phyloP scores from a whole-genome alignment of 2,329 filamentous ascomycete genomes.

The Alternaria ventricosa region DNA sequence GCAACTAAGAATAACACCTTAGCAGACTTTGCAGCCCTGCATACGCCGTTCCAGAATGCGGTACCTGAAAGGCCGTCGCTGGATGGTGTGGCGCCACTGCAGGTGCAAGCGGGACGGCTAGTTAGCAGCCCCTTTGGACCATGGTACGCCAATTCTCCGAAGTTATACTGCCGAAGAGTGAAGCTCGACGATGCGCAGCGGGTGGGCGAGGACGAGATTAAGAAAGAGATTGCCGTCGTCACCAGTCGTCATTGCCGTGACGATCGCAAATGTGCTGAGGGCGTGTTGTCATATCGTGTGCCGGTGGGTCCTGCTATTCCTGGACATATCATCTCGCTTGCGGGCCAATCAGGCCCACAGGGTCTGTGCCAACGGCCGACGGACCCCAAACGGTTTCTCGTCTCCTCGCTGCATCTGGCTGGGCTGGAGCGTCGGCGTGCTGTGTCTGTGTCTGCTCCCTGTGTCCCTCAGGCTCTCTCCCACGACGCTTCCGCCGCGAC shows the following conservation, averaged over 20 bases:
- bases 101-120: slow-evolving; percentile 9
- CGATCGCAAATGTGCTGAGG: not conserved
- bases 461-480: slow-evolving; percentile 3
- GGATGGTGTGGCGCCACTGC: slow-evolving; percentile 12
- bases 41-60: slow-evolving; percentile 15
- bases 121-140: slow-evolving; percentile 2
- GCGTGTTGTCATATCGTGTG: not conserved
- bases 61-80: not conserved
- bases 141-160: slow-evolving; percentile 6
- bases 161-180: not conserved
- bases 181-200: not conserved
- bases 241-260: not conserved
- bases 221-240: slow-evolving; percentile 1
- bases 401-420: slow-evolving; percentile 9
- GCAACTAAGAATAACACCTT: slow-evolving; percentile 10
- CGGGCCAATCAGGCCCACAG: slow-evolving; percentile 12
- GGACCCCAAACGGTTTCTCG: slow-evolving; percentile 4
- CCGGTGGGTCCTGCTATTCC: slow-evolving; percentile 16
- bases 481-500: slow-evolving; percentile 42
- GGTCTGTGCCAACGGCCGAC: slow-evolving; percentile 3
- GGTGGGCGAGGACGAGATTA: not conserved
- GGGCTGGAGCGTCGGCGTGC: slow-evolving; percentile 7
- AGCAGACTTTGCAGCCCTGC: slow-evolving; percentile 1
- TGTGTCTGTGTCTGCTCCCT: slow-evolving; percentile 8
- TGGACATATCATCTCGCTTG: slow-evolving; percentile 23